Evolutionary conservation across 441 rosid genomes (phyloP), one percentile per base, ranked within the genome.

Genomic region (Pelargonium cotyledonis): DNA sequence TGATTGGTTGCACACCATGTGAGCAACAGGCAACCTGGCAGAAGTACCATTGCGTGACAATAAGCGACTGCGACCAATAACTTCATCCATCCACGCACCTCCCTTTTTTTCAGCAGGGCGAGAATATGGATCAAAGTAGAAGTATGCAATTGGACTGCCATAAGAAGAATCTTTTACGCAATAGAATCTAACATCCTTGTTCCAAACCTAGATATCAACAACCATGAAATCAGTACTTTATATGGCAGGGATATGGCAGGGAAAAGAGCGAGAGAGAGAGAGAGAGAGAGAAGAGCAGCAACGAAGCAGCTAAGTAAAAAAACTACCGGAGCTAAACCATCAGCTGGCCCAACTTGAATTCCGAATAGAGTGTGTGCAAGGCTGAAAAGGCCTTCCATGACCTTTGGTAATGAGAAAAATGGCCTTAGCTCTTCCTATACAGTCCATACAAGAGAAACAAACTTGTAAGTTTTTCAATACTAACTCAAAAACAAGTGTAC

Each of bases 31-130:
- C 51, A 93, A 84, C 80, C 98, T 88, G 5, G 86, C 78, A 0
- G 80, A 65, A 66, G 82, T 74, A 58, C 92, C 96, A 71, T 85
- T 89, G 67, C 65, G 81, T 65, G 98, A 85, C 83, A 91, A 60
- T 72, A 88, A 89, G 58, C 80, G 85, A 80, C 98, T 91, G 70
- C 96, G 87, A 46, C 83, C 78, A 78, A 89, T 77, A 40, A 93
- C 98, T 76, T 91, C 98, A 78, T 80, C 87, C 97, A 91, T 87
- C 97, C 98, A 93, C 65, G 98, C 98, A 63, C 97, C 97, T 31
- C 87, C 96, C 70, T 74, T 79, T 80, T 94, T 94, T 73, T 94
- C 95, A 23, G 97, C 86, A 31, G 98, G 97, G 68, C 98, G 96
- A 70, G 97, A 88, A 77, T 88, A 90, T 60, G 98, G 97, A 83